phyloP scores from a whole-genome alignment of 192 early-diverging fungal species.

The Backusella westeae region DNA sequence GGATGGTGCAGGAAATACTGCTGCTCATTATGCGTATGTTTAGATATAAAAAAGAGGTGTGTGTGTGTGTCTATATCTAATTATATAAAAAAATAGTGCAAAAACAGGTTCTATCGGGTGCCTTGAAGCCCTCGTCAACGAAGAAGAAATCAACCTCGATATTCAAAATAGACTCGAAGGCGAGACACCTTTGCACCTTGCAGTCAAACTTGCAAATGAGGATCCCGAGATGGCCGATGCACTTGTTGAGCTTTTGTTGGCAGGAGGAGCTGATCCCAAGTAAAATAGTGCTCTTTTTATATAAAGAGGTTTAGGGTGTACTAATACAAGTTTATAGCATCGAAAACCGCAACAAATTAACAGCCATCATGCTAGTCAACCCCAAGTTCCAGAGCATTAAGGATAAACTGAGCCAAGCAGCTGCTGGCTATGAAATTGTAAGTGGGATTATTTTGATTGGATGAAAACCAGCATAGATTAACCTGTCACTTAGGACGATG shows the following conservation, averaged over 20 bases:
- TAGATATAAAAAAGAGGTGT: neutral
- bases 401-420: slow-evolving; percentile 13
- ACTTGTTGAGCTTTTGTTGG: slow-evolving; percentile 57
- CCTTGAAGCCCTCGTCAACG: slow-evolving; percentile 52
- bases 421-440: slow-evolving; percentile 28
- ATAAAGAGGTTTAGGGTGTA: neutral
- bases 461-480: neutral
- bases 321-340: slow-evolving; percentile 15
- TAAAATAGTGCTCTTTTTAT: slow-evolving; percentile 6
- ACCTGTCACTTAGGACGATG: slow-evolving; percentile 23
- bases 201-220: slow-evolving; percentile 48
- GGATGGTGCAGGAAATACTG: slow-evolving; percentile 64
- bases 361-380: slow-evolving; percentile 28
- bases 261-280: slow-evolving; percentile 50
- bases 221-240: slow-evolving; percentile 58
- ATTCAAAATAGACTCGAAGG: slow-evolving; percentile 47
- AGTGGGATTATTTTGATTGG: neutral
- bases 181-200: slow-evolving; percentile 74
- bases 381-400: slow-evolving; percentile 25
- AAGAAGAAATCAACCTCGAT: slow-evolving; percentile 57
- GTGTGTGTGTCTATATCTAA: neutral
- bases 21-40: slow-evolving; percentile 68
- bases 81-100: slow-evolving; percentile 28
- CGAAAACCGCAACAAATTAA: slow-evolving; percentile 32
- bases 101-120: slow-evolving; percentile 59